Evolutionary conservation across 352 stramenopile species (phyloP).

Genomic region (Globisporangium carolinianum): DNA sequence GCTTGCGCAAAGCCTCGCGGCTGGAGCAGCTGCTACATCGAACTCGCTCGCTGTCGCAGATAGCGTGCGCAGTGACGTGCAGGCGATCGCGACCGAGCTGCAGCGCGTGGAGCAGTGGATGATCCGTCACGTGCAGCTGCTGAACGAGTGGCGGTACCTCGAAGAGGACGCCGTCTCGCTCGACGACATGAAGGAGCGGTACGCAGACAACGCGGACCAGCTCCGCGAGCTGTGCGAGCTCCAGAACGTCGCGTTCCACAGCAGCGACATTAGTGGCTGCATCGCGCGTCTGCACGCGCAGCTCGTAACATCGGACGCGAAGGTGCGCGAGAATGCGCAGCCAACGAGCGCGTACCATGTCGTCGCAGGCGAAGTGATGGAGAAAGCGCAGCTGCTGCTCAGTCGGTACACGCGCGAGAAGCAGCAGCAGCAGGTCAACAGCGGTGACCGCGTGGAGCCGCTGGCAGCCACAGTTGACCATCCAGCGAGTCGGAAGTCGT

Average conservation of each 20-base stretch:
- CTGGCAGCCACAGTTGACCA: too few species aligned
- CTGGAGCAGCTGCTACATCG: background rate
- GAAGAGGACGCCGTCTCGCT: conserved; percentile 28
- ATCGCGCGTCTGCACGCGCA: conserved; percentile 30
- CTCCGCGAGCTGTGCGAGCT: conserved; percentile 45
- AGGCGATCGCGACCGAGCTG: conserved; percentile 28
- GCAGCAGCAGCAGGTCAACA: background rate
- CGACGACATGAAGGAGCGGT: conserved; percentile 46
- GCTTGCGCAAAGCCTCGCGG: conserved; percentile 1
- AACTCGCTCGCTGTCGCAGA: background rate
- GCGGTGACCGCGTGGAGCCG: too few species aligned
- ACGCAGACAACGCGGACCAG: conserved; percentile 36
- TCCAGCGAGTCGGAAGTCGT: background rate
- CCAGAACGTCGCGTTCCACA: conserved; percentile 31
- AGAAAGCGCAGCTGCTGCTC: conserved; percentile 26
- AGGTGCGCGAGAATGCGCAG: conserved; percentile 1
- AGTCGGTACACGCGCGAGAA: conserved; percentile 14
- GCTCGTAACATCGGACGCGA: conserved; percentile 16
- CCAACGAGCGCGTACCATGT: conserved; percentile 20
- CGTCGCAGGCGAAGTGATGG: conserved; percentile 20
- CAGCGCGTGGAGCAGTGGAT: conserved; percentile 54
- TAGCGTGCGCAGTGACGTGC: conserved; percentile 11
- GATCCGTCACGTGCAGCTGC: conserved; percentile 50
- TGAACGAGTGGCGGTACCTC: conserved; percentile 58
- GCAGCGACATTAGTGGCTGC: conserved; percentile 24